Percentiles rank a stretch among this genome's conserved stretches.
phyloP scores from a whole-genome alignment of 1,284 basidiomycete species.

The Apiotrichum gracile region DNA sequence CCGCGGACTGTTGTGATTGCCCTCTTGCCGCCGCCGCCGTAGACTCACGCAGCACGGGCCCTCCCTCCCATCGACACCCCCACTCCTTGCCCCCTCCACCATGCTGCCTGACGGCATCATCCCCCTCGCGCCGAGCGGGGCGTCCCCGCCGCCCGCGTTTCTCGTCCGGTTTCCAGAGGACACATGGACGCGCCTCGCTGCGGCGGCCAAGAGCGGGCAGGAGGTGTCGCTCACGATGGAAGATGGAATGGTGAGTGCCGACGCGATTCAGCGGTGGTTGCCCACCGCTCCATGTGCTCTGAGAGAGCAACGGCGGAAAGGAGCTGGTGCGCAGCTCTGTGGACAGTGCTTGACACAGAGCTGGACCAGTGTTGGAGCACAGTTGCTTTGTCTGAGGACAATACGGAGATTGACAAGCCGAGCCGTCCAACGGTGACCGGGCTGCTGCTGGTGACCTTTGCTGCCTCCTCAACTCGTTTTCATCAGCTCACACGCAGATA shows the following conservation, averaged over 20 bases:
- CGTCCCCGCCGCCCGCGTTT: slow-evolving; percentile 20
- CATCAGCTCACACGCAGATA: slow-evolving; percentile 15
- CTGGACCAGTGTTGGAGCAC: too few relatives aligned
- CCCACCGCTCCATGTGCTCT: too few relatives aligned
- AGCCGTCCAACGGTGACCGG: too few relatives aligned
- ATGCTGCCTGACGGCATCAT: slow-evolving; percentile 21
- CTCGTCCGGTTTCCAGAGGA: slow-evolving; percentile 38
- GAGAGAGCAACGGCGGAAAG: too few relatives aligned
- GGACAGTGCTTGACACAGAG: too few relatives aligned
- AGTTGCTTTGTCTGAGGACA: too few relatives aligned
- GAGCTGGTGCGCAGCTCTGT: too few relatives aligned
- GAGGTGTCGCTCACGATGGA: slow-evolving; percentile 22
- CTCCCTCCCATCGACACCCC: background rate
- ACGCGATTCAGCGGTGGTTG: background rate
- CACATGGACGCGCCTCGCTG: slow-evolving; percentile 24
- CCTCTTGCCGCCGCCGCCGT: background rate
- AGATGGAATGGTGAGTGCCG: slow-evolving; percentile 25
- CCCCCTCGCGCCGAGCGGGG: slow-evolving; percentile 12
- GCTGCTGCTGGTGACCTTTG: too few relatives aligned
- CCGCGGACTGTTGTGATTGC: background rate
- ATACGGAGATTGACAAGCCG: too few relatives aligned
- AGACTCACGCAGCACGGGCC: too few relatives aligned
- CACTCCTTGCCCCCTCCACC: slow-evolving; percentile 16
- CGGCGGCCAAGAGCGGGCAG: slow-evolving; percentile 7
- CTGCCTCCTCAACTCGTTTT: background rate